Evolutionary conservation across 345 rosid species (phyloP).

Genomic region (Limnanthes douglasii): DNA sequence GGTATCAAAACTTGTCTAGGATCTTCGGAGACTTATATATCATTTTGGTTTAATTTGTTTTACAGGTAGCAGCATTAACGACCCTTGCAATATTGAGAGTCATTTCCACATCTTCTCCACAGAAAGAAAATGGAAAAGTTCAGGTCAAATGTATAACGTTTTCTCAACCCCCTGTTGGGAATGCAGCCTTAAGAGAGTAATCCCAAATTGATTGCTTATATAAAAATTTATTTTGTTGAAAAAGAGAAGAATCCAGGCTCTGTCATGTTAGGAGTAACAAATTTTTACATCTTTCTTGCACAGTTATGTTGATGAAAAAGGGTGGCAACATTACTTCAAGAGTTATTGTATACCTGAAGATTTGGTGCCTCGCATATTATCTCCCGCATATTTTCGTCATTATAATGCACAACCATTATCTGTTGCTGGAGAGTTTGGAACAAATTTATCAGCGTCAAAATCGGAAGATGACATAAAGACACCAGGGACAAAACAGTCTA

Average conservation of each 20-base stretch:
- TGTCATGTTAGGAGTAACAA: not conserved
- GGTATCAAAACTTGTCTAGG: conserved; percentile 5
- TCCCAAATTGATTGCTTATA: conserved; percentile 1
- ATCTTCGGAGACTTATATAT: conserved; percentile 3
- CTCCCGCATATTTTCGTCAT: conserved; percentile 97
- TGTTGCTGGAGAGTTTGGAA: conserved; percentile 25
- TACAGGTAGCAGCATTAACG: conserved; percentile 88
- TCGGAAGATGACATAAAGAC: conserved; percentile 21
- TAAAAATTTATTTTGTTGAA: conserved; percentile 4
- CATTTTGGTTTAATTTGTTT: not conserved
- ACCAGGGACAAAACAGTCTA: conserved; percentile 27
- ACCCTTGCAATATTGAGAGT: conserved; percentile 95
- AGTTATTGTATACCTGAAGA: conserved; percentile 98
- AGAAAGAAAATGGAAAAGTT: conserved; percentile 50
- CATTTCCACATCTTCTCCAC: conserved; percentile 60
- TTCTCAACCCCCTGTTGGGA: conserved; percentile 94
- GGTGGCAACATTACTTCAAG: conserved; percentile 90
- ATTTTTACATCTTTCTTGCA: not conserved
- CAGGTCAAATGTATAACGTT: conserved; percentile 88
- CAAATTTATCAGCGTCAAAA: conserved; percentile 17
- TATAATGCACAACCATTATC: conserved; percentile 56
- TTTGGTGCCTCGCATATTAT: conserved; percentile 80
- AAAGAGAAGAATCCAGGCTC: conserved; percentile 4
- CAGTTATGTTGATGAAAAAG: conserved; percentile 83
- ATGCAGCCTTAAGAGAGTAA: conserved; percentile 94